Evolutionary conservation across 106 monocot species (phyloP), one percentile per base, ranked within the genome.

Genomic region (Acorus calamus): DNA sequence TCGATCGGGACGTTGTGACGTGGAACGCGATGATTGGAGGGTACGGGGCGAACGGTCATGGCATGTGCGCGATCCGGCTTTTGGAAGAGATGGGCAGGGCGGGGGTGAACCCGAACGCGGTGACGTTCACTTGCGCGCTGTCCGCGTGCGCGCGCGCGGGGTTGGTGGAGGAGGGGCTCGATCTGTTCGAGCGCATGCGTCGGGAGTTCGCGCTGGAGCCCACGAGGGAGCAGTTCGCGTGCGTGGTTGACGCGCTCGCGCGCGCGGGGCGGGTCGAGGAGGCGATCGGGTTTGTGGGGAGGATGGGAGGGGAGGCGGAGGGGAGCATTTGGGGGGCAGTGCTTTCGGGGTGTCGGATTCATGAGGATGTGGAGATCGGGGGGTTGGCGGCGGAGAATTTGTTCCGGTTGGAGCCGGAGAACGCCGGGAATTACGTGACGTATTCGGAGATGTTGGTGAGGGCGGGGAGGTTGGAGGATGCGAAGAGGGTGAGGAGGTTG

Each of bases 351-450:
- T 14, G 74, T 47, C 42, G 58, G 13, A 53, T 12, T 56, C 57
- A 78, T 43, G 58, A 71, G 59, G 58, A 71, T 51, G 74, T 74
- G 56, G 74, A 82, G 53, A 67, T 66, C 44, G 82, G 69, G 5
- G 42, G 66, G 47, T 2, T 78, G 56, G 74, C 82, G 0, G 78
- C 78, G n/a, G 74, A 82, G 4, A 52, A 78, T 43, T 46, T 82
- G 70, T 49, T 78, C 48, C 52, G 55, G 50, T 7, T 78, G 50
- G 82, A 82, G n/a, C 74, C 82, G 5, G 63, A 70, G 5, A 82
- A 82, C 50, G 62, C 82, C 0, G 82, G 82, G 53, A 82, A 78
- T 67, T 82, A 74, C 45, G 78, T 82, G 44, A 78, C 82, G 1
- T 74, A 74, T 73, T 64, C 82, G 4, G 71, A 67, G 12, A 71